Base-by-base conservation (phyloP, 2,329 filamentous ascomycete species). In the Neurospora crassa region DNA sequence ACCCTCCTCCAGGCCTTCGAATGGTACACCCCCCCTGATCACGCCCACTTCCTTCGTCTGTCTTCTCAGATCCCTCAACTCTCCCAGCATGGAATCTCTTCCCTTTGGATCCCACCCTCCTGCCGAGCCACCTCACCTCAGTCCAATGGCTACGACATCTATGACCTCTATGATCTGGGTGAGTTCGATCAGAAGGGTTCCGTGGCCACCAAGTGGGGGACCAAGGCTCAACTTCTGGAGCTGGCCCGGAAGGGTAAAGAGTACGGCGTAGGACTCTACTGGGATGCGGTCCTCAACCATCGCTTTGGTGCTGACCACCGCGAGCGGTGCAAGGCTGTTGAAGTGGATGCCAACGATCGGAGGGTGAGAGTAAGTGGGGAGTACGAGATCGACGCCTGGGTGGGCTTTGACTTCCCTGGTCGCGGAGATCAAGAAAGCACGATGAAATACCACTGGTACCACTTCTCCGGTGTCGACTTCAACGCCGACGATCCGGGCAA, bases 271-370 rank as follows among this genome's bases (percentile, higher is more conserved):
- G 84, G 85, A 0, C 76, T 92, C 0, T 85, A 91, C 74, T 92
- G 89, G 84, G 91, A 92, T 78, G 88, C 89, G 1, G 90, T 93
- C 7, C 81, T 92, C 67, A 93, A 92, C 76, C 91, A 92, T 78
- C 92, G 91, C 78, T 89, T 90, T 2, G 90, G 86, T 2, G 90
- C 89, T 7, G 91, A 93, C 77, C 83, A 86, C 73, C 71, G 67
- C 4, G 73, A 75, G 67, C n/a, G 8, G 29, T 69, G 68, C 16
- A 18, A 69, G 41, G 71, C 74, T 45, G 69, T 59, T 53, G 72
- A 70, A 68, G 59, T 74, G 40, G 72, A 76, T 18, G 68, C 42
- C 47, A 68, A 53, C 81, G 87, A 91, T 77, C 84, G 89, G 20
- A 86, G 1, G 6, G 53, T 82, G 40, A 82, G 85, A 71, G 84